phyloP scores from a whole-genome alignment of 345 rosid species.

The Aquilaria yunnanensis region DNA sequence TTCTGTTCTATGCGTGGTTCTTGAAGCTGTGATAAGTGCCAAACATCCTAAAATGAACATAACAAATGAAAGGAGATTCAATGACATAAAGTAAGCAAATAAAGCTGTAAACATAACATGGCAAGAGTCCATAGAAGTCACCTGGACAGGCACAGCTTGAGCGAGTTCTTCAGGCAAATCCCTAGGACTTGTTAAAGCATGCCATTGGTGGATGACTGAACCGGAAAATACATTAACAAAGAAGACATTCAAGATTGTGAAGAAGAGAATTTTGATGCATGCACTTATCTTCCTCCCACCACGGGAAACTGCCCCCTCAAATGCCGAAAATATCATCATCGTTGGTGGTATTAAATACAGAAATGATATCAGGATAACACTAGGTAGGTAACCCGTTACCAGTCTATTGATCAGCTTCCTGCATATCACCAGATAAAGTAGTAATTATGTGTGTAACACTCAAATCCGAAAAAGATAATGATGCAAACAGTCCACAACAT shows the following conservation, averaged over 20 bases:
- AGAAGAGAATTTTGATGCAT: conserved; percentile 65
- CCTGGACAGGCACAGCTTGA: conserved; percentile 73
- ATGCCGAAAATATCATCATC: conserved; percentile 79
- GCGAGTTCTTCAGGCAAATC: conserved; percentile 69
- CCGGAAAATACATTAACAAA: conserved; percentile 82
- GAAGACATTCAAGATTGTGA: conserved; percentile 96
- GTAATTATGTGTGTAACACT: too few relatives aligned
- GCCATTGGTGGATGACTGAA: conserved; percentile 49
- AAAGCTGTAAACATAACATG: neutral
- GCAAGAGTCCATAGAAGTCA: conserved; percentile 13
- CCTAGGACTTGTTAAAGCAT: conserved; percentile 49
- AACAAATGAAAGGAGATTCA: neutral
- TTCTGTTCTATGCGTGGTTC: too few relatives aligned
- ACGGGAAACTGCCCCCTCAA: conserved; percentile 73
- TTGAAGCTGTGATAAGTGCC: too few relatives aligned
- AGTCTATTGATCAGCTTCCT: conserved; percentile 46
- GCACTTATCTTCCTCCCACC: conserved; percentile 83
- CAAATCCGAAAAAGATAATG: too few relatives aligned
- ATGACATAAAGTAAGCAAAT: neutral
- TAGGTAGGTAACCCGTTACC: conserved; percentile 92
- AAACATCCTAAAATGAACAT: too few relatives aligned
- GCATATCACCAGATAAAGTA: conserved; percentile 17
- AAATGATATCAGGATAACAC: conserved; percentile 71
- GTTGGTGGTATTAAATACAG: conserved; percentile 75
- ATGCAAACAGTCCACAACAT: neutral